These are phyloP conservation scores for Sordariomycetes sp. DNA, from an alignment of 2,329 filamentous ascomycete genomes.

Conservation along the genomic window DNA sequence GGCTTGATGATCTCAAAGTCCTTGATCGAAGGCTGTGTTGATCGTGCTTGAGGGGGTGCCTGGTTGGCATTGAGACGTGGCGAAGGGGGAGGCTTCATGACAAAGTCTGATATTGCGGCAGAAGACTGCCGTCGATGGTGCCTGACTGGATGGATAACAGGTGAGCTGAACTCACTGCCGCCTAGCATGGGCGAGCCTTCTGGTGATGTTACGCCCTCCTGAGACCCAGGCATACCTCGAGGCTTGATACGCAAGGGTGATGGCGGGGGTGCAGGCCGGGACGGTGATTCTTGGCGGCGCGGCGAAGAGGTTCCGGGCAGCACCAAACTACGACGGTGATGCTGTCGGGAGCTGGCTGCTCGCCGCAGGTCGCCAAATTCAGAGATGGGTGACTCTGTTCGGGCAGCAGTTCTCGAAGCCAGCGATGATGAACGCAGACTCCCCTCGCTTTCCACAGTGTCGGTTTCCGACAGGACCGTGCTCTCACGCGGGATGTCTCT, in stretches of 20 bases:
- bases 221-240: constrained; percentile 47
- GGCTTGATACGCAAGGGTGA: constrained; percentile 87
- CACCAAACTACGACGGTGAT: constrained; percentile 80
- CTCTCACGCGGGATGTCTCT: constrained; percentile 59
- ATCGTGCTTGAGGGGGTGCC: constrained; percentile 73
- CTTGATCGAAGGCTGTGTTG: constrained; percentile 91
- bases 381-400: constrained; percentile 84
- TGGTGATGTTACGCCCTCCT: constrained; percentile 68
- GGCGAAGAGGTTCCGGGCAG: constrained; percentile 71
- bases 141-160: constrained; percentile 47
- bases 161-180: constrained; percentile 72
- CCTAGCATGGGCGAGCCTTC: constrained; percentile 83
- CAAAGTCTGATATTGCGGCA: constrained; percentile 65
- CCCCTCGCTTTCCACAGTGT: constrained; percentile 77
- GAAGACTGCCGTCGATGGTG: constrained; percentile 90
- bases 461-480: constrained; percentile 75
- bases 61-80: constrained; percentile 66
- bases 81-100: constrained; percentile 65
- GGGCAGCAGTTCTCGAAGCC: constrained; percentile 54
- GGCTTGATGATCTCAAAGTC: constrained; percentile 99
- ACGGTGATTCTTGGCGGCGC: constrained; percentile 81
- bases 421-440: constrained; percentile 76
- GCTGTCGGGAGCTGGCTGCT: constrained; percentile 69
- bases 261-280: constrained; percentile 66
- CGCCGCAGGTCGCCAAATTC: constrained; percentile 71